Conservation (phyloP, 176 grass and related monocot species). For the Zoysia japonica region DNA sequence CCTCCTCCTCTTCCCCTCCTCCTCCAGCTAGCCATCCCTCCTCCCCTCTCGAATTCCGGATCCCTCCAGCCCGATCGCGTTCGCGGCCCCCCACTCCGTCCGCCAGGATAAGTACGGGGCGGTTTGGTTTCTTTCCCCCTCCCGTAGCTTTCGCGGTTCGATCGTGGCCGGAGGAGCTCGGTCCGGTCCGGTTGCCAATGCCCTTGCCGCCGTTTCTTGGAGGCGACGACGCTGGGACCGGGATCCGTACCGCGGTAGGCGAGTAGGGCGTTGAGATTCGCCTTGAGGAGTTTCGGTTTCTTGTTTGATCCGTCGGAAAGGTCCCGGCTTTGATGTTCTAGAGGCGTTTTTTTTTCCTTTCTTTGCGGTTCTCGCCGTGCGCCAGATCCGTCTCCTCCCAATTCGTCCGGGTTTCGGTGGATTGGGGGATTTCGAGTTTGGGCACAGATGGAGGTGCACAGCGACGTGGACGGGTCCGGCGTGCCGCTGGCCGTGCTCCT, state of each 20-base stretch:
- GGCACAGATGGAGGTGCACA: conserved; percentile 49
- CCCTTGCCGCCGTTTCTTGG: conserved; percentile 12
- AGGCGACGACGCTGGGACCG: background rate
- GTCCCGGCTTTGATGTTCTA: background rate
- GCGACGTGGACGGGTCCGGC: conserved; percentile 55
- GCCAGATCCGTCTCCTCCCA: conserved; percentile 29
- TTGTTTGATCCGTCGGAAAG: conserved; percentile 15
- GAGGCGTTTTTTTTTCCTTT: conserved; percentile 23
- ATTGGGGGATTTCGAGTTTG: conserved; percentile 16
- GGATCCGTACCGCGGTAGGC: conserved; percentile 32
- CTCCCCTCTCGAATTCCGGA: conserved; percentile 21
- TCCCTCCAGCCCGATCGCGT: conserved; percentile 19
- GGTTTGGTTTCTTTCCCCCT: conserved; percentile 28
- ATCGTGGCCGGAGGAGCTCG: background rate
- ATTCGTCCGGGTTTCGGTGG: conserved; percentile 21
- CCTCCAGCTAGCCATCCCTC: conserved; percentile 41
- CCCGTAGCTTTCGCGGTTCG: conserved; percentile 16
- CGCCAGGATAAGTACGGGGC: conserved; percentile 28
- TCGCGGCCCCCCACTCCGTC: conserved; percentile 32
- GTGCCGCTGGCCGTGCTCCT: conserved; percentile 90
- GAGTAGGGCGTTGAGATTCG: conserved; percentile 21
- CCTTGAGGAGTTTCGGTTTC: conserved; percentile 23
- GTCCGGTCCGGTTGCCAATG: conserved; percentile 26
- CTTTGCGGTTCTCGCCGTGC: conserved; percentile 25
- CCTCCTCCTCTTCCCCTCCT: conserved; percentile 18